phyloP scores from a whole-genome alignment of 768 basidiomycete species.

The Leucocoprinus birnbaumii region DNA sequence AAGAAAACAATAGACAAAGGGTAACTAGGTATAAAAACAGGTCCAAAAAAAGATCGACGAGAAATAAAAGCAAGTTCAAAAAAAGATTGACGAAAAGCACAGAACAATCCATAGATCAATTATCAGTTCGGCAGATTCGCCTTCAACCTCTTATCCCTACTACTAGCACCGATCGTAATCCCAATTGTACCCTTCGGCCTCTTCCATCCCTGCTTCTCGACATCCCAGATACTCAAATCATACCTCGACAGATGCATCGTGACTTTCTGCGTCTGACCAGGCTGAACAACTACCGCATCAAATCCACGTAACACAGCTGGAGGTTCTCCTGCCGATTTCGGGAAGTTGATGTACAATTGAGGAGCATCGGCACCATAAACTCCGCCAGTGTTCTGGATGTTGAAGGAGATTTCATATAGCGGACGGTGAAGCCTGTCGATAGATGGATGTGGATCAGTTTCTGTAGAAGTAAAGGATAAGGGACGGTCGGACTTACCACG shows the following conservation, averaged over 20 bases:
- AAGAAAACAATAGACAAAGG: not conserved
- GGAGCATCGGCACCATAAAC: slow-evolving; percentile 62
- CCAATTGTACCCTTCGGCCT: slow-evolving; percentile 61
- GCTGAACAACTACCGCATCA: slow-evolving; percentile 47
- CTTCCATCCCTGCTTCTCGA: slow-evolving; percentile 68
- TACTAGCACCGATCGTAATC: slow-evolving; percentile 68
- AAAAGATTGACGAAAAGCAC: no score
- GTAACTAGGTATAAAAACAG: not conserved
- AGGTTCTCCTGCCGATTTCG: slow-evolving; percentile 60
- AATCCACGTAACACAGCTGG: slow-evolving; percentile 74
- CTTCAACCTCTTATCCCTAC: slow-evolving; percentile 53
- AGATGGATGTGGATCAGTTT: not conserved
- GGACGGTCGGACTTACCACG: slow-evolving; percentile 40
- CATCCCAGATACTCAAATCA: slow-evolving; percentile 78
- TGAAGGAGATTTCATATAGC: slow-evolving; percentile 58
- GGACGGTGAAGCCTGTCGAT: slow-evolving; percentile 61
- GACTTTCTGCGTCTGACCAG: slow-evolving; percentile 44
- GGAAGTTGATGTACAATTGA: slow-evolving; percentile 75
- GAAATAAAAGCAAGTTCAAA: no score
- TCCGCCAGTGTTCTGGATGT: slow-evolving; percentile 61
- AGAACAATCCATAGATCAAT: no score
- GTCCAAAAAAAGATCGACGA: not conserved
- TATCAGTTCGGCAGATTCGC: not conserved
- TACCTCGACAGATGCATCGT: slow-evolving; percentile 63
- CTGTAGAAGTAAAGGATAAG: not conserved